Percentiles rank a stretch among this genome's conserved stretches.
These are phyloP conservation scores for Cicer yamashitae DNA, from an alignment of 306 rosid species.

Conservation along the genomic window DNA sequence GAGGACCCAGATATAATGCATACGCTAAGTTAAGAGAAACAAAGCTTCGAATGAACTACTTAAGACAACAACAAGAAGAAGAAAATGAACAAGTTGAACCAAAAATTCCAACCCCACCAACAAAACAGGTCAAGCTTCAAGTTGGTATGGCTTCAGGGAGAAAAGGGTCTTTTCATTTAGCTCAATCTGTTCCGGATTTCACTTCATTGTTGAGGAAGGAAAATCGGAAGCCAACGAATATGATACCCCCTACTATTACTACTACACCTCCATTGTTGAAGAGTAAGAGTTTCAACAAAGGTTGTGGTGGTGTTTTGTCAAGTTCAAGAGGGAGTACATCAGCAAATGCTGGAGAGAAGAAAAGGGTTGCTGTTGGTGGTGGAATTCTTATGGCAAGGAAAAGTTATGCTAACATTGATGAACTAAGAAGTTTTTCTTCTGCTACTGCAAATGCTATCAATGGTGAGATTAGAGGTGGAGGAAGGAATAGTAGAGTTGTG, in stretches of 20 bases:
- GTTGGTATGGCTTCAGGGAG: constrained; percentile 31
- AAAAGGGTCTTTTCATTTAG: constrained; percentile 66
- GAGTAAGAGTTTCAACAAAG: constrained; percentile 45
- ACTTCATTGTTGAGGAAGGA: constrained; percentile 73
- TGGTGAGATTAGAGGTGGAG: constrained; percentile 62
- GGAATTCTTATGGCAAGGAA: constrained; percentile 69
- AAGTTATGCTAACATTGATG: constrained; percentile 79
- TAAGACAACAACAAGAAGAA: constrained; percentile 41
- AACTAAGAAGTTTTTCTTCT: constrained; percentile 66
- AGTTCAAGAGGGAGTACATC: constrained; percentile 82
- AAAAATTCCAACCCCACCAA: constrained; percentile 53
- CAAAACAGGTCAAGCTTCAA: constrained; percentile 74
- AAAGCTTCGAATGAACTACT: constrained; percentile 57
- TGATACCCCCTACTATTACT: neutral
- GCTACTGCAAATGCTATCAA: constrained; percentile 68
- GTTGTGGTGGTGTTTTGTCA: constrained; percentile 46
- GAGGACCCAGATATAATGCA: constrained; percentile 83
- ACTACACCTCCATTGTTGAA: constrained; percentile 73
- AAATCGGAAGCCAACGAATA: constrained; percentile 63
- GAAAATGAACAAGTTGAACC: constrained; percentile 24
- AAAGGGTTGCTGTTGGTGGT: constrained; percentile 37
- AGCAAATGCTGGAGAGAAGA: constrained; percentile 74
- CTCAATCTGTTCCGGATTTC: constrained; percentile 97
- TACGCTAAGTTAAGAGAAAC: constrained; percentile 72
- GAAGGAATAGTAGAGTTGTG: constrained; percentile 49